phyloP scores from a whole-genome alignment of 2,329 filamentous ascomycete species.

The Cyclaneusma minus region DNA sequence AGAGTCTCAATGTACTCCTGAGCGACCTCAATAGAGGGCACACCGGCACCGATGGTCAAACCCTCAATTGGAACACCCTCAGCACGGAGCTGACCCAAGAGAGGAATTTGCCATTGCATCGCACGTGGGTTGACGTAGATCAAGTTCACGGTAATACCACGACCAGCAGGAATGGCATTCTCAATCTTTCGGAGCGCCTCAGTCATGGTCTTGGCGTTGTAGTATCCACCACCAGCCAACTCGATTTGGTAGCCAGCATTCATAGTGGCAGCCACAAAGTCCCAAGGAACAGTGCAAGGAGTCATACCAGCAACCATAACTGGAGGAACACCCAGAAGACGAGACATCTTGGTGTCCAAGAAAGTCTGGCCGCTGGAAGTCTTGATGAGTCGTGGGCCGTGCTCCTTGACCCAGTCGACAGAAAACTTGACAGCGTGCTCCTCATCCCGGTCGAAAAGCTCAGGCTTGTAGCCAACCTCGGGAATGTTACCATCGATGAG shows the following conservation, averaged over 20 bases:
- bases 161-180: conserved; percentile 65
- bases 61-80: conserved; percentile 87
- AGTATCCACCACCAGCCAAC: conserved; percentile 80
- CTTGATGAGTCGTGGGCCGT: conserved; percentile 81
- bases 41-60: conserved; percentile 82
- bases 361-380: conserved; percentile 80
- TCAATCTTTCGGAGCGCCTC: conserved; percentile 75
- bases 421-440: conserved; percentile 91
- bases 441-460: conserved; percentile 91
- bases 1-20: conserved; percentile 90
- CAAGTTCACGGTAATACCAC: conserved; percentile 77
- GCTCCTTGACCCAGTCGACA: conserved; percentile 94
- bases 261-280: conserved; percentile 86
- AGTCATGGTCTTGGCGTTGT: conserved; percentile 68
- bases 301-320: conserved; percentile 93
- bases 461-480: conserved; percentile 94
- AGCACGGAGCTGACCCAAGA: conserved; percentile 63
- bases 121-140: conserved; percentile 84
- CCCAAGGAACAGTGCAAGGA: conserved; percentile 74
- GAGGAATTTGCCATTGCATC: conserved; percentile 84
- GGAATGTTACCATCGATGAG: conserved; percentile 79
- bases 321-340: conserved; percentile 69
- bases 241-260: conserved; percentile 92
- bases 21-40: conserved; percentile 84
- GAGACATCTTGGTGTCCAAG: conserved; percentile 93